These are phyloP conservation scores for Solanum rostratum DNA, from an alignment of 257 asterid species.

Conservation along the genomic window DNA sequence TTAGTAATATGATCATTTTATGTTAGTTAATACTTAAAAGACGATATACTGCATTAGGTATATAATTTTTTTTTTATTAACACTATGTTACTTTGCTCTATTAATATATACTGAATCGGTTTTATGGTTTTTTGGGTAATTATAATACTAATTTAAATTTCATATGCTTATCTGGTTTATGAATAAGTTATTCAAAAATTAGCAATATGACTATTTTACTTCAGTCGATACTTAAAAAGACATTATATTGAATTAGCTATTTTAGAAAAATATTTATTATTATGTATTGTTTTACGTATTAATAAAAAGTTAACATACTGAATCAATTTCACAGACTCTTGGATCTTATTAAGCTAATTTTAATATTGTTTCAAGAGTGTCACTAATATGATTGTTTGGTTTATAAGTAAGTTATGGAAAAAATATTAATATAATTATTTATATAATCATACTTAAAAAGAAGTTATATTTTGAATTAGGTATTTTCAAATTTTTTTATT, in stretches of 20 bases:
- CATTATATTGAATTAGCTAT: too few relatives aligned
- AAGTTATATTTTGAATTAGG: neutral
- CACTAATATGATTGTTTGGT: neutral
- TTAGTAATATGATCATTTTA: neutral
- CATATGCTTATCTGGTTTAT: neutral
- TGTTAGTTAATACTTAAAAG: too few relatives aligned
- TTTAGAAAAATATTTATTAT: too few relatives aligned
- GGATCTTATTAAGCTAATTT: neutral
- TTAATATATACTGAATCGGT: too few relatives aligned
- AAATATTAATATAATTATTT: neutral
- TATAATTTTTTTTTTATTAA: too few relatives aligned
- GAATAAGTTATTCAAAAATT: too few relatives aligned
- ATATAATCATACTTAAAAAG: neutral
- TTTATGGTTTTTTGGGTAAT: too few relatives aligned
- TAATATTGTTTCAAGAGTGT: neutral
- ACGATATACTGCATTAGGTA: too few relatives aligned
- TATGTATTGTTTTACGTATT: too few relatives aligned
- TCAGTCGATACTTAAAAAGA: neutral
- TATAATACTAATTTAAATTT: too few relatives aligned
- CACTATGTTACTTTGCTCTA: too few relatives aligned
- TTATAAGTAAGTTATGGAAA: neutral
- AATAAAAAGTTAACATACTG: neutral
- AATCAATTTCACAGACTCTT: neutral
- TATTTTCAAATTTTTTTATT: too few relatives aligned
- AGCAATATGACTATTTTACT: neutral